A percentile compares a stretch with the other conserved stretches of the same genome.
Evolutionary conservation across 2,329 filamentous ascomycete species (phyloP).

Genomic region (Triangularia verruculosa): DNA sequence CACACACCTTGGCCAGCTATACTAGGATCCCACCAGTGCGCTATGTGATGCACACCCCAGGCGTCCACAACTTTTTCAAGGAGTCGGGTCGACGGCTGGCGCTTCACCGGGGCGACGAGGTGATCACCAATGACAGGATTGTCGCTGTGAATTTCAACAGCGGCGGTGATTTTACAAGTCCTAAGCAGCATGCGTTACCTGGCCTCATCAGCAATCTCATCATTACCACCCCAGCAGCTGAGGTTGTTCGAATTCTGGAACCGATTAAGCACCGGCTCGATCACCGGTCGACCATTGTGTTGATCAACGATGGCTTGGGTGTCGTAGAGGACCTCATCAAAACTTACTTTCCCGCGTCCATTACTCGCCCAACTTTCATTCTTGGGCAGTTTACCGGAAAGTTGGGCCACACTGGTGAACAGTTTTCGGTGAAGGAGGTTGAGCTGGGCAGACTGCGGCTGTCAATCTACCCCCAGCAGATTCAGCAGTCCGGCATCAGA

Average conservation of each 20-base stretch:
- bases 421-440: conserved; percentile 40
- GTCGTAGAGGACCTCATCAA: conserved; percentile 74
- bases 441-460: conserved; percentile 35
- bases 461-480: conserved; percentile 28
- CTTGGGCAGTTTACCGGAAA: conserved; percentile 59
- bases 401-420: conserved; percentile 40
- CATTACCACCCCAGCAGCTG: conserved; percentile 32
- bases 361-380: conserved; percentile 70
- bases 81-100: conserved; percentile 21
- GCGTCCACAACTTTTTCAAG: conserved; percentile 29
- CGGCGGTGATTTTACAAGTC: not conserved
- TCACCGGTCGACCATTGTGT: conserved; percentile 34
- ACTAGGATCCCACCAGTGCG: conserved; percentile 30
- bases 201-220: conserved; percentile 31
- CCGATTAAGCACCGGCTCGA: conserved; percentile 33
- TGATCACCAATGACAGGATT: conserved; percentile 20
- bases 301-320: conserved; percentile 59
- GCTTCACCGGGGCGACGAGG: conserved; percentile 21
- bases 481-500: not conserved
- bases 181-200: not conserved
- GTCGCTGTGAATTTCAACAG: conserved; percentile 25
- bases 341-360: conserved; percentile 64
- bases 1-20: conserved; percentile 32
- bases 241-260: conserved; percentile 27
- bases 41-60: conserved; percentile 28